phyloP scores from a whole-genome alignment of 2,329 filamentous ascomycete genomes.

The Rasamsonia emersonii region DNA sequence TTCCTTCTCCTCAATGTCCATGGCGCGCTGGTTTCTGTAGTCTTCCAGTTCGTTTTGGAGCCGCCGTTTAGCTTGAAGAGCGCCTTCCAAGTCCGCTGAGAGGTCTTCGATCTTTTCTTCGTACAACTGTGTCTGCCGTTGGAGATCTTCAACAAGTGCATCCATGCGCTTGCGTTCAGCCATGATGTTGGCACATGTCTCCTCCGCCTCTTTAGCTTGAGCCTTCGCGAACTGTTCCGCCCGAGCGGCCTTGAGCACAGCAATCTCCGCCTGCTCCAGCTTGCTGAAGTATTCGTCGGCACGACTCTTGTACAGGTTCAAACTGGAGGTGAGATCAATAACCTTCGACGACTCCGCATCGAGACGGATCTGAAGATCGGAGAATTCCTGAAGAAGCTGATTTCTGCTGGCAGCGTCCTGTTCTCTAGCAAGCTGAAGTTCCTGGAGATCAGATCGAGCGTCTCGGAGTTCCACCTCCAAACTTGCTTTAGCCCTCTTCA shows the following conservation, averaged over 20 bases:
- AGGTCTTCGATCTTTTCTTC: conserved; percentile 89
- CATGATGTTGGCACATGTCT: conserved; percentile 82
- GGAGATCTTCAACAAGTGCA: conserved; percentile 74
- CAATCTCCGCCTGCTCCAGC: conserved; percentile 91
- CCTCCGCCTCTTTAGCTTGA: conserved; percentile 83
- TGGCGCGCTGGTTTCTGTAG: conserved; percentile 87
- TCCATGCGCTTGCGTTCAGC: conserved; percentile 89
- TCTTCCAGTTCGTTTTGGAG: conserved; percentile 96
- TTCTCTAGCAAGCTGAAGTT: conserved; percentile 68
- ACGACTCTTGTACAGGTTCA: conserved; percentile 81
- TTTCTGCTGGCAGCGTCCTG: conserved; percentile 81
- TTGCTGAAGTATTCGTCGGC: conserved; percentile 97
- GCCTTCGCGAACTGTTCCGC: conserved; percentile 91
- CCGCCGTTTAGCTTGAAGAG: conserved; percentile 81
- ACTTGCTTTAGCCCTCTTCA: conserved; percentile 70
- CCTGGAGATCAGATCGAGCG: conserved; percentile 70
- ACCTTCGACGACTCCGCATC: conserved; percentile 82
- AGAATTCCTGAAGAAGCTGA: conserved; percentile 84
- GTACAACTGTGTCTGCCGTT: conserved; percentile 78
- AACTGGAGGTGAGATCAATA: conserved; percentile 71
- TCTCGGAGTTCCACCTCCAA: conserved; percentile 85
- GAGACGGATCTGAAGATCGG: conserved; percentile 85
- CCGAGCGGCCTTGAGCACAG: conserved; percentile 81
- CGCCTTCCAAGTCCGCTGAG: conserved; percentile 77
- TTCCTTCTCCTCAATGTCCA: conserved; percentile 96